A percentile compares a stretch with the other conserved stretches of the same genome.
Evolutionary conservation across 176 grass and related monocot species (phyloP).

Genomic region (Chrysopogon serrulatus): DNA sequence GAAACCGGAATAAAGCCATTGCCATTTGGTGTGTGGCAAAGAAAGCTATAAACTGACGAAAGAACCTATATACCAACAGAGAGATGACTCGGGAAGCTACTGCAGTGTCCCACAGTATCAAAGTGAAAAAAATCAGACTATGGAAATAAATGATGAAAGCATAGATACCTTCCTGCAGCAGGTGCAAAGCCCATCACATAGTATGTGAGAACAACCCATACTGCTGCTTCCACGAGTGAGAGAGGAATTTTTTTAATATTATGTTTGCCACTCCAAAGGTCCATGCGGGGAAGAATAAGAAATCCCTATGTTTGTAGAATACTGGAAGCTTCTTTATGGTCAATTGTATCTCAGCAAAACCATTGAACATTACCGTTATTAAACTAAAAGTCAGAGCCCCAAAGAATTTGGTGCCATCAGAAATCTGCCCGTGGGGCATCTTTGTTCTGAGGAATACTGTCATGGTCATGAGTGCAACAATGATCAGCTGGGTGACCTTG

Average conservation of each 20-base stretch:
- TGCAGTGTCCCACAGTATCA: neutral
- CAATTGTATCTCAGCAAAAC: conserved; percentile 39
- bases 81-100: neutral
- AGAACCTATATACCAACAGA: conserved; percentile 56
- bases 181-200: conserved; percentile 62
- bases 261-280: conserved; percentile 42
- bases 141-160: neutral
- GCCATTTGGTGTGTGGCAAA: conserved; percentile 72
- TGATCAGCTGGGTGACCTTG: conserved; percentile 37
- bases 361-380: conserved; percentile 45
- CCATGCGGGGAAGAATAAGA: conserved; percentile 55
- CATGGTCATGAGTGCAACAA: conserved; percentile 39
- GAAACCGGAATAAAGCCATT: conserved; percentile 63
- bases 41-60: conserved; percentile 64
- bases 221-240: conserved; percentile 35
- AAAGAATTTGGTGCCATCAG: conserved; percentile 32
- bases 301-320: conserved; percentile 56
- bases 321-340: conserved; percentile 54
- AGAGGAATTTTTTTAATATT: conserved; percentile 42
- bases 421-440: conserved; percentile 24
- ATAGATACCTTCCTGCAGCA: conserved; percentile 31
- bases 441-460: conserved; percentile 47
- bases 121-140: neutral
- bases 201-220: conserved; percentile 51
- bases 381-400: conserved; percentile 38